phyloP scores from a whole-genome alignment of 306 rosid genomes.

The Malus domestica region ASM211411v1 NC_041798.1:30839501-30840000 shows the following conservation, averaged over 20 bases:
- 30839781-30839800: not conserved
- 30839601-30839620: too few relatives aligned
- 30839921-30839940: not conserved
- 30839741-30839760: not conserved
- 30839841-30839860: not conserved
- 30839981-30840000: not conserved
- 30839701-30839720: too few relatives aligned
- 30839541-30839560: too few relatives aligned
- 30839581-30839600: too few relatives aligned
- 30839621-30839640: too few relatives aligned
- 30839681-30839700: too few relatives aligned
- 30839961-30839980: not conserved
- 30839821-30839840: not conserved
- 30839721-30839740: too few relatives aligned
- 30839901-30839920: not conserved
- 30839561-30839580: too few relatives aligned
- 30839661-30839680: too few relatives aligned
- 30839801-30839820: not conserved
- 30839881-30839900: not conserved
- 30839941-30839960: not conserved
- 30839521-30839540: too few relatives aligned
- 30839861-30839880: not conserved
- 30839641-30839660: too few relatives aligned
- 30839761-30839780: not conserved
- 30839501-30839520: not conserved